phyloP scores from a whole-genome alignment of 768 basidiomycete species.

The Xerocomellus intermedius region DNA sequence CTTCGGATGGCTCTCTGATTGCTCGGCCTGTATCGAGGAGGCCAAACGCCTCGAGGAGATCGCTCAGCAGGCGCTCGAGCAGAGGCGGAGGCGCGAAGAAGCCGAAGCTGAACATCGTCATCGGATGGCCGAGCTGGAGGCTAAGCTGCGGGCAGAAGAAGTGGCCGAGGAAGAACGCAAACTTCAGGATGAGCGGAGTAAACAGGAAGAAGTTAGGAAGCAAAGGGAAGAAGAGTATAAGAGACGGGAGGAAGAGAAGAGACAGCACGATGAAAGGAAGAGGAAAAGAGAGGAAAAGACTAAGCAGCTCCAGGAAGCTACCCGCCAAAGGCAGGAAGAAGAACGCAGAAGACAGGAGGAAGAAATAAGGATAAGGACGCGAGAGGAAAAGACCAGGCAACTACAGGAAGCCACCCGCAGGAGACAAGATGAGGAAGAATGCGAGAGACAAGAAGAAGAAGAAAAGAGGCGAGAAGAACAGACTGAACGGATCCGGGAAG shows the following conservation, averaged over 20 bases:
- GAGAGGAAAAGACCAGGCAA: too few relatives aligned
- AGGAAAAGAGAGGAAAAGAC: conserved; percentile 42
- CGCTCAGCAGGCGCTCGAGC: conserved; percentile 35
- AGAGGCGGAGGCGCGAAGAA: conserved; percentile 41
- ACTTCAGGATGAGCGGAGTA: conserved; percentile 25
- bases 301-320: not conserved
- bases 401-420: not conserved
- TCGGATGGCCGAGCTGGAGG: conserved; percentile 43
- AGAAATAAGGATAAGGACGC: not conserved
- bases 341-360: not conserved
- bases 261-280: conserved; percentile 9
- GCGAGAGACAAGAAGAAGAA: conserved; percentile 36
- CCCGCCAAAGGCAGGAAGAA: too few relatives aligned
- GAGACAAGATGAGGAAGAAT: conserved; percentile 24
- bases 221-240: not conserved
- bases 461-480: not conserved
- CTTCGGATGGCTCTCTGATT: conserved; percentile 34
- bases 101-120: conserved; percentile 41
- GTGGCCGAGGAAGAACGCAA: conserved; percentile 10
- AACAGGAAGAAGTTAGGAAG: conserved; percentile 37
- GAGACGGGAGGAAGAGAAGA: not conserved
- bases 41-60: conserved; percentile 37
- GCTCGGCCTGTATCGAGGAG: conserved; percentile 45
- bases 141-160: conserved; percentile 22
- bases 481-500: not conserved